phyloP scores from a whole-genome alignment of 1,139 yeast species.

The Geotrichum bryndzae region DNA sequence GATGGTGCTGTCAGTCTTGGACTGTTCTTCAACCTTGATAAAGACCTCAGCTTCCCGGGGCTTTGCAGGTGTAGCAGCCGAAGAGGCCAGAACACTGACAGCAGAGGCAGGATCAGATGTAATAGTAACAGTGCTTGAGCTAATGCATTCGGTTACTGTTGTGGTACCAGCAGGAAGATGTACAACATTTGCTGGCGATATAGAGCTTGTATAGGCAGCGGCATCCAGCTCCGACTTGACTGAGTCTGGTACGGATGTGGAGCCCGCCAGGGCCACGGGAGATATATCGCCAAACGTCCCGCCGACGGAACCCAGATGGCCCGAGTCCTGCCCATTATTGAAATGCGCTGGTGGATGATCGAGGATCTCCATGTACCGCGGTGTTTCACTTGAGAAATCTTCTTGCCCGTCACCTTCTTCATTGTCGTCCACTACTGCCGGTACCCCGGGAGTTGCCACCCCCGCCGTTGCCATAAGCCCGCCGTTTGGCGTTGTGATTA shows the following conservation, averaged over 20 bases:
- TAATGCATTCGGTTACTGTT: background rate
- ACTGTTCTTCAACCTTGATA: background rate
- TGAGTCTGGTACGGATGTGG: background rate
- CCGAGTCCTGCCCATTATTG: background rate
- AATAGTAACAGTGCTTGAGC: background rate
- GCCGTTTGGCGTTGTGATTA: background rate
- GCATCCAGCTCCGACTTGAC: background rate
- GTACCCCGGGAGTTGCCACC: background rate
- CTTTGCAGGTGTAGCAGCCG: background rate
- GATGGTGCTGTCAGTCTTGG: background rate
- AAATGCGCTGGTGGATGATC: background rate
- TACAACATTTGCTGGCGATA: background rate
- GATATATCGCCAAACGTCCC: background rate
- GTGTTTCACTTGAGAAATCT: conserved; percentile 15
- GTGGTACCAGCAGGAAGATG: background rate
- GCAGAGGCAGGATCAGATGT: background rate
- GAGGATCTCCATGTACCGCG: conserved; percentile 1
- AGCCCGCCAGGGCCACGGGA: background rate
- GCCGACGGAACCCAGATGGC: background rate
- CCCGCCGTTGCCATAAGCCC: background rate
- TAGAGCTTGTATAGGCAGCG: background rate
- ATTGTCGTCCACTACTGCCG: background rate
- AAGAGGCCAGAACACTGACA: background rate
- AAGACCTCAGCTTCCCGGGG: background rate
- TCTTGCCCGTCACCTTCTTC: conserved; percentile 16